Conservation (phyloP, 441 rosid genomes). For the Adansonia rubrostipa region DNA sequence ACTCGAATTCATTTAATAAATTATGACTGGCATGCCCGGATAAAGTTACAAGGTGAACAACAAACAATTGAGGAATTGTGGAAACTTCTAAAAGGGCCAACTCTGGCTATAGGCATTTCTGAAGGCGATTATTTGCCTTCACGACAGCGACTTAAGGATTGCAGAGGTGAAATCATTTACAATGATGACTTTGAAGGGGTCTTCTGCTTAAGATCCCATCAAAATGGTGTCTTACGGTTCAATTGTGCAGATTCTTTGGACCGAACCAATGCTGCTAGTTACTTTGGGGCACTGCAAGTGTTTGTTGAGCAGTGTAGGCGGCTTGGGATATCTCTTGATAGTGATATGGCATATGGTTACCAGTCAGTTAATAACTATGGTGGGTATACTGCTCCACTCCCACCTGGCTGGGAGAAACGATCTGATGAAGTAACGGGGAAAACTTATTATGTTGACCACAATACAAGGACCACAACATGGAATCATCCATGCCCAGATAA, state of each 20-base stretch:
- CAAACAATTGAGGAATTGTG: slow-evolving; percentile 93
- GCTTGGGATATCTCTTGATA: slow-evolving; percentile 91
- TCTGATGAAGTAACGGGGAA: slow-evolving; percentile 94
- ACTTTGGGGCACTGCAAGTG: slow-evolving; percentile 91
- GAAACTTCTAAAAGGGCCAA: slow-evolving; percentile 78
- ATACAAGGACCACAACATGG: slow-evolving; percentile 96
- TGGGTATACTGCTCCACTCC: slow-evolving; percentile 89
- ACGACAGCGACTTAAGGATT: slow-evolving; percentile 79
- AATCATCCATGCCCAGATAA: slow-evolving; percentile 97
- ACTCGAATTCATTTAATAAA: slow-evolving; percentile 72
- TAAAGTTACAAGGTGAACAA: slow-evolving; percentile 82
- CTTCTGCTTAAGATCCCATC: slow-evolving; percentile 93
- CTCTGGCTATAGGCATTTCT: slow-evolving; percentile 72
- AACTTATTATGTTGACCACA: slow-evolving; percentile 87
- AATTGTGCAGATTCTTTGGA: slow-evolving; percentile 99
- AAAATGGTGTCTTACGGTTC: slow-evolving; percentile 93
- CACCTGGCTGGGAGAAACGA: slow-evolving; percentile 98
- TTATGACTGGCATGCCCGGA: slow-evolving; percentile 96
- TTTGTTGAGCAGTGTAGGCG: slow-evolving; percentile 96
- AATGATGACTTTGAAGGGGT: slow-evolving; percentile 83
- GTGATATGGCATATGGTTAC: slow-evolving; percentile 67
- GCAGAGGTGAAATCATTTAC: slow-evolving; percentile 86
- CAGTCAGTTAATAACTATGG: slow-evolving; percentile 60
- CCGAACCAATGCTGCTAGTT: slow-evolving; percentile 98
- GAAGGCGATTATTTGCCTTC: slow-evolving; percentile 94